phyloP scores from a whole-genome alignment of 768 basidiomycete species.

The Amanita exitialis region DNA sequence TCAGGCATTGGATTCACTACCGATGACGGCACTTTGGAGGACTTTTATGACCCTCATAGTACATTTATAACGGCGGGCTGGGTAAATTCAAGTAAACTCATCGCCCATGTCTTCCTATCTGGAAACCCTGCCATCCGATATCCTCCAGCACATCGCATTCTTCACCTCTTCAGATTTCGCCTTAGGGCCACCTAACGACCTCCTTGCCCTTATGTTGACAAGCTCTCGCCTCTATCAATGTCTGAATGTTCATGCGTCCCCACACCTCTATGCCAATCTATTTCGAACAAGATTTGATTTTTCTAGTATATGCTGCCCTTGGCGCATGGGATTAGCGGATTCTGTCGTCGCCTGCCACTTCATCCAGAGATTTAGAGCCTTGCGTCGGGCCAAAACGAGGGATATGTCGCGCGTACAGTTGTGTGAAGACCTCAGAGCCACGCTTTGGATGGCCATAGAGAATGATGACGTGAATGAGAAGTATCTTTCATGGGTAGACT shows the following conservation, averaged over 20 bases:
- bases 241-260: conserved; percentile 31
- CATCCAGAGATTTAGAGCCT: conserved; percentile 31
- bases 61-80: background rate
- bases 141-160: conserved; percentile 47
- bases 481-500: conserved; percentile 31
- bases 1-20: background rate
- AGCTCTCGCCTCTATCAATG: conserved; percentile 31
- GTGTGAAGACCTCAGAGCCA: conserved; percentile 43
- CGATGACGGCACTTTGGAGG: conserved; percentile 1
- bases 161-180: conserved; percentile 28
- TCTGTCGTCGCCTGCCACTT: conserved; percentile 39
- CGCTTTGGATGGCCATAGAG: conserved; percentile 53
- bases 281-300: conserved; percentile 42
- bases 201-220: conserved; percentile 36
- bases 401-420: conserved; percentile 21
- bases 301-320: conserved; percentile 16
- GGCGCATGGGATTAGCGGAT: conserved; percentile 19
- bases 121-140: conserved; percentile 41
- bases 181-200: conserved; percentile 26
- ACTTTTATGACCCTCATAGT: background rate
- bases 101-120: conserved; percentile 33
- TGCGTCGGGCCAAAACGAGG: conserved; percentile 35
- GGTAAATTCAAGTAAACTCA: background rate
- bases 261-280: conserved; percentile 48
- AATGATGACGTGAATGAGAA: conserved; percentile 36